Conservation (phyloP, 2,329 filamentous ascomycete genomes). For the Penicillium sp. region DNA sequence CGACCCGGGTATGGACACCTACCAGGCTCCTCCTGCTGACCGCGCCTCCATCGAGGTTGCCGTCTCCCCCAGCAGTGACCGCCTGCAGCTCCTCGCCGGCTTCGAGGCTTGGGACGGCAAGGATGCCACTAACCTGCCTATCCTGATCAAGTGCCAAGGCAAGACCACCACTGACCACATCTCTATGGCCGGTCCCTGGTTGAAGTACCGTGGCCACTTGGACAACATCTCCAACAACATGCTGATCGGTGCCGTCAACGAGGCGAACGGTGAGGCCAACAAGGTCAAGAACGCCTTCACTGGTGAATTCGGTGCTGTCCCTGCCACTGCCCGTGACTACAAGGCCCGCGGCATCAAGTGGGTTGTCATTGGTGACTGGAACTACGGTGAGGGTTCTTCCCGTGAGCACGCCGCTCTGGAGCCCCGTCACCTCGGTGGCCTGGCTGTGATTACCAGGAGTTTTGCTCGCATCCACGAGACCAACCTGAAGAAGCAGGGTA, state of each 20-base stretch:
- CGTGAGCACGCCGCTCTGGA: constrained; percentile 98
- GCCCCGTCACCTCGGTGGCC: constrained; percentile 91
- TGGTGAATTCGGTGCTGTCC: constrained; percentile 79
- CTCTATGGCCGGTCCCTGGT: constrained; percentile 91
- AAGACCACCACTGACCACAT: constrained; percentile 98
- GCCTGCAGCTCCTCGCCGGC: constrained; percentile 83
- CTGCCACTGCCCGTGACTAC: constrained; percentile 93
- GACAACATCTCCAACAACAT: constrained; percentile 98
- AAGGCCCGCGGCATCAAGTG: constrained; percentile 94
- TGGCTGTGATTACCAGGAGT: constrained; percentile 90
- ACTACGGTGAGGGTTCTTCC: constrained; percentile 96
- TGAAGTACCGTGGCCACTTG: constrained; percentile 98
- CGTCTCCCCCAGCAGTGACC: constrained; percentile 84
- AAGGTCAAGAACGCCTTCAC: constrained; percentile 89
- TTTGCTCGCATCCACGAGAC: constrained; percentile 99
- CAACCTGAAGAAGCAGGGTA: constrained; percentile 99
- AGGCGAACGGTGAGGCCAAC: constrained; percentile 94
- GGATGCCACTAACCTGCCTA: constrained; percentile 75
- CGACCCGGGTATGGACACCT: constrained; percentile 86
- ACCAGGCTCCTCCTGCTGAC: constrained; percentile 87
- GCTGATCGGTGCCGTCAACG: constrained; percentile 91
- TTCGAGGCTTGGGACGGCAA: constrained; percentile 90
- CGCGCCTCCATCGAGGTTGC: constrained; percentile 67
- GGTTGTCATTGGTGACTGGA: constrained; percentile 99
- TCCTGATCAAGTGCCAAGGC: constrained; percentile 92